These are phyloP conservation scores for Ganoderma boninense DNA, from an alignment of 1,284 basidiomycete species.

Conservation along the genomic window DNA sequence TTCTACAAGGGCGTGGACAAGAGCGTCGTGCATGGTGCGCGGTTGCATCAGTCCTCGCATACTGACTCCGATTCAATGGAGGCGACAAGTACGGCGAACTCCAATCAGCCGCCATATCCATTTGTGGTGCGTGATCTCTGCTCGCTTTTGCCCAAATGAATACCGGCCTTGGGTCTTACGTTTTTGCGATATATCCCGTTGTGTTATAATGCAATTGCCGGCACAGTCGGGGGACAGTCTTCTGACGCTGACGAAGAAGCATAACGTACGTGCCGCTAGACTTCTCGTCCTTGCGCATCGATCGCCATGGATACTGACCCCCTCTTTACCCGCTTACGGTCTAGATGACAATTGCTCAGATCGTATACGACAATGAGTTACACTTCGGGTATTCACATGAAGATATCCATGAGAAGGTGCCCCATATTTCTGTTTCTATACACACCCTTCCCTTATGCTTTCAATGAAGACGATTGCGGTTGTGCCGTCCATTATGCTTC, in stretches of 20 bases:
- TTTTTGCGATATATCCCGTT: neutral
- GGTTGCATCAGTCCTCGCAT: conserved; percentile 74
- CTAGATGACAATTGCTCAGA: conserved; percentile 92
- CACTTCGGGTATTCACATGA: conserved; percentile 78
- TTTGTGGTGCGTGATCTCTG: conserved; percentile 55
- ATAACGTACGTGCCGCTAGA: conserved; percentile 70
- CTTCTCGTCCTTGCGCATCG: conserved; percentile 17
- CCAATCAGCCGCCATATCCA: conserved; percentile 77
- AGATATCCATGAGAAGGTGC: conserved; percentile 80
- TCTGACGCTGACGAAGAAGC: conserved; percentile 79
- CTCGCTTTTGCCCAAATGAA: neutral
- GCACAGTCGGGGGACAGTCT: conserved; percentile 76
- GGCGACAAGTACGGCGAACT: conserved; percentile 40
- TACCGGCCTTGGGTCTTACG: neutral
- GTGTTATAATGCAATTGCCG: neutral
- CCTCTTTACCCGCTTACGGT: conserved; percentile 26
- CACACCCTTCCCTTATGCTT: conserved; percentile 1
- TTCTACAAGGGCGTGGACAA: conserved; percentile 98
- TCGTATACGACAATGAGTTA: conserved; percentile 95
- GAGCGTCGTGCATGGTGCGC: conserved; percentile 76
- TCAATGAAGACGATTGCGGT: neutral
- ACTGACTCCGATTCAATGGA: conserved; percentile 47
- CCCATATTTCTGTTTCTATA: conserved; percentile 29
- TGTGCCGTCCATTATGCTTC: neutral
- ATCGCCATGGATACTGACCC: conserved; percentile 27